Evolutionary conservation across 805 yeast genomes (phyloP), one percentile per base, ranked within the genome.

Genomic region (Kluyveromyces nonfermentans): DNA sequence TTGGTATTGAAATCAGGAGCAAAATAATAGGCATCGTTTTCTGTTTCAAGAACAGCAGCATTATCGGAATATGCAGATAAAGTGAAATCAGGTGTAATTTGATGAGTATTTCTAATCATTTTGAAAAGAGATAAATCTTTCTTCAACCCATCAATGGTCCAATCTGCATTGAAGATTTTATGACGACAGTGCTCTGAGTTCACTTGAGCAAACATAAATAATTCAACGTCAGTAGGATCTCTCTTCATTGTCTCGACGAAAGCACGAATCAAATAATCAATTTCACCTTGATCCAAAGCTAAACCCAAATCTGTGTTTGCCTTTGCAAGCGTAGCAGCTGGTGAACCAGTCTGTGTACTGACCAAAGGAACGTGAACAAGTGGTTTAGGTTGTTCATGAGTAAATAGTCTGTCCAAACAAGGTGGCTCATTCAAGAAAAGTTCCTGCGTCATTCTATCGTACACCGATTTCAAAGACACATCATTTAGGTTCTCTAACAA

Each of bases 141-240:
- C 56, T 74, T 68, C 42, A 76, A 74, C 42, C 86, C 88, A 64
- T 93, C 97, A 51, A 93, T 85, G 50, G 85, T 85, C 99, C 99
- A 93, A 56, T 85, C 94, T 35, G 99, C 98, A 60, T 93, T 93
- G 75, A 93, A 93, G 54, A 93, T 93, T 71, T 93, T 93, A 71
- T 93, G 99, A 65, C 99, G 85, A 72, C 99, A 93, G 70, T 93
- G 99, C 69, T 93, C 99, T 20, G 97, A 88, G 72, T 93, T 93
- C 53, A 93, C 98, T 70, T 93, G 99, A 35, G 98, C 99, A 72
- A 93, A 93, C 97, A 93, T 93, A 68, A 93, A 93, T 50, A 93
- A 73, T 68, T 93, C 99, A 19, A 88, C 97, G 65, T 93, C 98
- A 28, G 97, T 90, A 43, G 98, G 97, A 62, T 89, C 86, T 65